Base-by-base conservation (phyloP, 306 rosid species). In the Ammopiptanthus mongolicus region DNA sequence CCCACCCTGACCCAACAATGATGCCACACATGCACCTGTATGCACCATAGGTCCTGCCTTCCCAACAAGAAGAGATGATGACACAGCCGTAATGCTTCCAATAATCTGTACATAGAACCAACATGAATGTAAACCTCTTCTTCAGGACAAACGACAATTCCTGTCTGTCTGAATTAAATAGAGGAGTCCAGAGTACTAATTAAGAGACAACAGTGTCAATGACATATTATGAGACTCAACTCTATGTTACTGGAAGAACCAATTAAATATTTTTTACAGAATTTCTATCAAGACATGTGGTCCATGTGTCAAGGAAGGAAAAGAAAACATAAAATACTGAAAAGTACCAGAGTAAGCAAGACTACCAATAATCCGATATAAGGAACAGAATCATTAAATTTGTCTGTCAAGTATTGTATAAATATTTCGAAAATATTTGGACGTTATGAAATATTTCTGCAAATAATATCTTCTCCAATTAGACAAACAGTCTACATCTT, bases 21-120 rank as follows among this genome's bases (percentile, higher is more conserved):
- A 81, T 13, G 97, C 99, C 69, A 96, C 79, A 67, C 97, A 92
- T 14, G 99, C 97, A 41, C 97, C 97, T n/a, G 93, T 92, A 55
- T 95, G 97, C 71, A 95, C 90, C 99, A 95, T 88, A 9, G 99
- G 99, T 71, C 99, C 99, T 39, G 99, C 97, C 82, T 92, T 95
- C 73, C 99, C 99, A 17, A 95, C 78, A 29, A 79, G 78, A 71
- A 95, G 90, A 19, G 99, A 95, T 7, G 96, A 82, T 11, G 99
- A 95, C 68, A 90, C 99, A 0, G 96, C 96, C 5, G 99, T 75
- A 65, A 92, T 83, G 81, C 99, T 95, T 69, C 99, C 99, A 50
- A 95, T 73, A 65, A 95, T 87, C 99, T 95, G 93, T 13, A 70
- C 22, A 83, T 39, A 13, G 5, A 74, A 68, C 31, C 71, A 78